Evolutionary conservation across 108 stramenopile genomes (phyloP), one percentile per base, ranked within the genome.

Genomic region (Skeletonema grethae): DNA sequence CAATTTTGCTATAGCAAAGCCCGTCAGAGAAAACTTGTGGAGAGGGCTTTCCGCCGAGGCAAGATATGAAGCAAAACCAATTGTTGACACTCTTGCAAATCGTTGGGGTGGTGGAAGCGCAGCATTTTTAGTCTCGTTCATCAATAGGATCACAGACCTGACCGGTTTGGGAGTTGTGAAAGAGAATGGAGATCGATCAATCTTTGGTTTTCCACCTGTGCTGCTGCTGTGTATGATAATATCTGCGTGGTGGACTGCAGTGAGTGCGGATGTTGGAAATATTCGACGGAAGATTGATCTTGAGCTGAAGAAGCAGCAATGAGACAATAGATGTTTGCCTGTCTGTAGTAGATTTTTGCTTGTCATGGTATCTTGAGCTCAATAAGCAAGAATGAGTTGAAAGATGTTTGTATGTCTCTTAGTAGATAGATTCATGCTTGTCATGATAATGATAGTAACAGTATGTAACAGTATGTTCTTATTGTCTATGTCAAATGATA

Each of bases 21-120:
- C 95, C 3, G 92, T 94, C 1, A 69, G 95, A 72, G 95, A 96
- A 83, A 84, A 82, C 35, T 72, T 96, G 13, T 96, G 95, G 95
- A 76, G 90, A 24, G 95, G 91, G 25, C 60, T 96, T 7, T 89
- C 86, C 31, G 90, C 88, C 45, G 95, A 96, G 69, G 95, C 92
- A 16, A 69, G 95, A 66, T 94, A 94, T 46, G 92, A 96, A 77
- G 92, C 95, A 46, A 96, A 96, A 67, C 95, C 95, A 12, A 93
- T 96, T 64, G 92, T 96, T 13, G 95, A 96, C 68, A 92, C 92
- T 16, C 63, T 96, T 28, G 92, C 92, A 30, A 96, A 94, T 82
- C 82, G 95, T 53, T 96, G 92, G 92, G 95, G 95, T 11, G 92
- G 92, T 8, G 95, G 95, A 32, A 90, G 88, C 80, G 95, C 95